Percentiles rank a stretch among this genome's conserved stretches.
Conservation (phyloP, 768 basidiomycete species). For the Gymnopilus junonius region DNA sequence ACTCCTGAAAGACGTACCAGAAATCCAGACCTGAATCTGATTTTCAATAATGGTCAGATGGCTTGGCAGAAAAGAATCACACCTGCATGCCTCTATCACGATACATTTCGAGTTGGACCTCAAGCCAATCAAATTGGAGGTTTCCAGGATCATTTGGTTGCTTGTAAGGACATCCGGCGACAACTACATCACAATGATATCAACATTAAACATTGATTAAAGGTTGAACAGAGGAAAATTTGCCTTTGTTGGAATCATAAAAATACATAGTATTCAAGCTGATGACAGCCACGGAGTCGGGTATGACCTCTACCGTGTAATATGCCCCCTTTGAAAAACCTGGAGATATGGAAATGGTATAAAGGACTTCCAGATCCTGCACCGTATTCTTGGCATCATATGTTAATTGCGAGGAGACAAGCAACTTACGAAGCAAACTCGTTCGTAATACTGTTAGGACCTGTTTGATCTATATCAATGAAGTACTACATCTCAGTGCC, state of each 20-base stretch:
- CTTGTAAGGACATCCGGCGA: constrained; percentile 69
- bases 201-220: constrained; percentile 1
- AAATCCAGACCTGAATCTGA: constrained; percentile 29
- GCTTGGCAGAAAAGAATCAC: constrained; percentile 27
- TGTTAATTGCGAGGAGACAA: not conserved
- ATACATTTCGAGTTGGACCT: constrained; percentile 76
- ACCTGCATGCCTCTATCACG: constrained; percentile 77
- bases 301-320: constrained; percentile 79
- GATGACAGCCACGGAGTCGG: constrained; percentile 74
- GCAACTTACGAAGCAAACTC: constrained; percentile 68
- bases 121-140: constrained; percentile 88
- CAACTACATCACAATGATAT: constrained; percentile 49
- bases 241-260: constrained; percentile 88
- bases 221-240: constrained; percentile 14
- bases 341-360: constrained; percentile 81
- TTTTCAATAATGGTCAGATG: constrained; percentile 9
- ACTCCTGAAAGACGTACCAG: constrained; percentile 44
- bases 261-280: constrained; percentile 92
- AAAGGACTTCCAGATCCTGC: constrained; percentile 79
- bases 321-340: constrained; percentile 91
- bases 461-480: constrained; percentile 31
- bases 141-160: constrained; percentile 84
- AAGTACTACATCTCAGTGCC: not conserved
- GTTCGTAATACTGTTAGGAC: constrained; percentile 70
- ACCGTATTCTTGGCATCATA: constrained; percentile 1